These are phyloP conservation scores for Volvariella surrecta DNA, from an alignment of 1,284 basidiomycete genomes.

Conservation along the genomic window DNA sequence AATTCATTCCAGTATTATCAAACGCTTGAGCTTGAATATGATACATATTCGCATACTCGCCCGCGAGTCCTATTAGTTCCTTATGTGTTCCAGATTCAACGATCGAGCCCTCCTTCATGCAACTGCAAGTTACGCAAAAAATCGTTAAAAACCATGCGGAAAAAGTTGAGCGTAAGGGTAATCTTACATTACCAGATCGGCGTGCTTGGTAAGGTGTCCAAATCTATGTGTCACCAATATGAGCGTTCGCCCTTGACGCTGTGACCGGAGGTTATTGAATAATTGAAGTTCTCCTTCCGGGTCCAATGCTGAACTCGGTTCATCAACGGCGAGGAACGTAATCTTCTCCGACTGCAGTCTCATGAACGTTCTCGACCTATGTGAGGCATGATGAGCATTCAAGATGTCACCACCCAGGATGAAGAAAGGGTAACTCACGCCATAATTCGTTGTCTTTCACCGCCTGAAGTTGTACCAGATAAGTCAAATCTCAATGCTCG, in stretches of 20 bases:
- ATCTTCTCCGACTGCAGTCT: slow-evolving; percentile 33
- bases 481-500: background rate
- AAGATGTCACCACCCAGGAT: slow-evolving; percentile 3
- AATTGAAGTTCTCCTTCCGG: slow-evolving; percentile 40
- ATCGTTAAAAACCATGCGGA: background rate
- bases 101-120: slow-evolving; percentile 49
- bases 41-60: slow-evolving; percentile 49
- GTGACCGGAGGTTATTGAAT: slow-evolving; percentile 41
- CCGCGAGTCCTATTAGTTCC: slow-evolving; percentile 32
- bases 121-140: slow-evolving; percentile 26
- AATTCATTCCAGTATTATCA: background rate
- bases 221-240: slow-evolving; percentile 65
- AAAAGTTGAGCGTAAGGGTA: slow-evolving; percentile 3
- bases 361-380: slow-evolving; percentile 36
- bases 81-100: slow-evolving; percentile 47
- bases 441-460: slow-evolving; percentile 36
- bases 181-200: slow-evolving; percentile 51
- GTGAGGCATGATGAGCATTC: slow-evolving; percentile 8
- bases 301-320: slow-evolving; percentile 46
- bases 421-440: slow-evolving; percentile 26
- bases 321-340: slow-evolving; percentile 40
- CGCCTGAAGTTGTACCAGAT: slow-evolving; percentile 26
- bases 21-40: slow-evolving; percentile 36
- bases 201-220: slow-evolving; percentile 54
- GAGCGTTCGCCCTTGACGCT: slow-evolving; percentile 52